Evolutionary conservation across 495 filamentous ascomycete species (phyloP).

Genomic region (Aspergillus avenaceus): DNA sequence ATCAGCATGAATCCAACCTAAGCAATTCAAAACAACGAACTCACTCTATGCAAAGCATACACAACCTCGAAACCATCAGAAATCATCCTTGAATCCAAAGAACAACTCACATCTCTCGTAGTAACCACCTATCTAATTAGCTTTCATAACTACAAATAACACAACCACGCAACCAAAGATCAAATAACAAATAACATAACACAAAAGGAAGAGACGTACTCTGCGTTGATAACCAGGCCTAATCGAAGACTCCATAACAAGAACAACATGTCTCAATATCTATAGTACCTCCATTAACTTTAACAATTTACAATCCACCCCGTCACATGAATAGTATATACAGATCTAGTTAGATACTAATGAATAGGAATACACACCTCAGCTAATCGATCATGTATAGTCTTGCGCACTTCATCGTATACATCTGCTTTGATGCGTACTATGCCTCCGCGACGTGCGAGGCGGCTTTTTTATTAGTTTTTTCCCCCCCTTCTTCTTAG

Average conservation of each 20-base stretch:
- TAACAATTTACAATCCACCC: no score
- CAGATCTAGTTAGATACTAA: background rate
- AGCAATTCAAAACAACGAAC: no score
- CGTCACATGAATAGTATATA: no score
- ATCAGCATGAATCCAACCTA: no score
- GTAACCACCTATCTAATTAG: conserved; percentile 43
- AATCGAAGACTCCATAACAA: conserved; percentile 6
- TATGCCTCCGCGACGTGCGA: conserved; percentile 76
- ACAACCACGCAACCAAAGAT: no score
- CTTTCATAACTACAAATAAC: background rate
- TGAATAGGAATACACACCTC: conserved; percentile 35
- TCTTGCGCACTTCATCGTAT: conserved; percentile 64
- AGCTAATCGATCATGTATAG: conserved; percentile 49
- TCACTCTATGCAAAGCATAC: conserved; percentile 49
- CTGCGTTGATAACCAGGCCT: conserved; percentile 11
- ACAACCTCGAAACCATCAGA: conserved; percentile 46
- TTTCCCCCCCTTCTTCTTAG: no score
- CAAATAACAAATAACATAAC: no score
- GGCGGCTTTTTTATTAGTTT: conserved; percentile 61
- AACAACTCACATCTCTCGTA: conserved; percentile 54
- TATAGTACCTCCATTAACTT: conserved; percentile 5
- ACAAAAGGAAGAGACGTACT: conserved; percentile 4
- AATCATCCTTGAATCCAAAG: background rate
- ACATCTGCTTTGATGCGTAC: conserved; percentile 64
- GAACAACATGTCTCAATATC: conserved; percentile 18